phyloP scores from a whole-genome alignment of 768 basidiomycete genomes.

The Rhodotorula paludigena region DNA sequence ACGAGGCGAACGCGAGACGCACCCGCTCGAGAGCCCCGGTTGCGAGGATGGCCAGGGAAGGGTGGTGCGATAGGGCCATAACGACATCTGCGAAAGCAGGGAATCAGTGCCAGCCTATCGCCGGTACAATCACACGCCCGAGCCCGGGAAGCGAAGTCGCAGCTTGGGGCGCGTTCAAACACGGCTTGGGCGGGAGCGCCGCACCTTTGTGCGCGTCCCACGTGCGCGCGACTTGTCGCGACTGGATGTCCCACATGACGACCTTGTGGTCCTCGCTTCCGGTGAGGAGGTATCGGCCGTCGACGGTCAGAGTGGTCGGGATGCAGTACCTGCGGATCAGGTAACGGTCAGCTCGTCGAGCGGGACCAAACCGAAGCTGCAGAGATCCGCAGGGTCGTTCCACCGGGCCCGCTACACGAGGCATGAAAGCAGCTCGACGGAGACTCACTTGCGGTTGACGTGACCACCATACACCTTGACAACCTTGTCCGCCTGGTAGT shows the following conservation, averaged over 20 bases:
- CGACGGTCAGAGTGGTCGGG: conserved; percentile 17
- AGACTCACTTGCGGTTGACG: conserved; percentile 71
- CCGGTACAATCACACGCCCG: neutral
- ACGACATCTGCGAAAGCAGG: conserved; percentile 19
- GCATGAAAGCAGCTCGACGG: too few relatives aligned
- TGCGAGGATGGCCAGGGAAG: conserved; percentile 18
- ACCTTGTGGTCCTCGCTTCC: conserved; percentile 83
- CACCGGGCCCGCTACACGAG: too few relatives aligned
- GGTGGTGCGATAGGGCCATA: conserved; percentile 23
- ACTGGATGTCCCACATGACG: conserved; percentile 85
- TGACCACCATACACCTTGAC: conserved; percentile 91
- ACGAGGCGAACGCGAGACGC: neutral
- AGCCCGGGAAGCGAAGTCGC: too few relatives aligned
- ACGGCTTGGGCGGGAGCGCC: neutral
- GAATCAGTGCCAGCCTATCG: neutral
- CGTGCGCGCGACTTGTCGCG: conserved; percentile 59
- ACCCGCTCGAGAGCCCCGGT: conserved; percentile 32
- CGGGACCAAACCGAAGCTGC: too few relatives aligned
- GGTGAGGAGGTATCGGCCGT: conserved; percentile 65
- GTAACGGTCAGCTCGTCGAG: too few relatives aligned
- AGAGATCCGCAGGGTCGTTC: too few relatives aligned
- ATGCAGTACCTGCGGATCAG: conserved; percentile 35
- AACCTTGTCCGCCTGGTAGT: conserved; percentile 81
- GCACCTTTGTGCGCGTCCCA: conserved; percentile 78
- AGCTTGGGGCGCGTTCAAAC: too few relatives aligned